Conservation (phyloP, 257 asterid species). For the Solanum stenotomum region DNA sequence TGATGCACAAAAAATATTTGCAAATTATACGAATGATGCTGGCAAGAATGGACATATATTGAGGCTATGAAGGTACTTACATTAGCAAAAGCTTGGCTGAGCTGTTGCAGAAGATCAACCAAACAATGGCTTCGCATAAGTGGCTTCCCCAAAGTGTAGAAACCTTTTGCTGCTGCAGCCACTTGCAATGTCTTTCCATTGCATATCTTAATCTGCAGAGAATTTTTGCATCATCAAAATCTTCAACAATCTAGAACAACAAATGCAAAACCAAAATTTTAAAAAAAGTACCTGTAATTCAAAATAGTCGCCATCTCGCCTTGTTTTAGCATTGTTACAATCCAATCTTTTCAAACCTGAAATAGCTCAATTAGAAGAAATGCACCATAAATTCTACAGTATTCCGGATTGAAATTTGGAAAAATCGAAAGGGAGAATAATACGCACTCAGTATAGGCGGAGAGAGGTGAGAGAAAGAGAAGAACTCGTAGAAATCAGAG, state of each 20-base stretch:
- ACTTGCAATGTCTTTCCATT: conserved; percentile 86
- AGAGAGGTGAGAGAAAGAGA: conserved; percentile 72
- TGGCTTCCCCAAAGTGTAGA: conserved; percentile 77
- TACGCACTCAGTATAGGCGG: conserved; percentile 79
- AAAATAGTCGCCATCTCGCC: conserved; percentile 65
- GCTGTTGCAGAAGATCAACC: conserved; percentile 98
- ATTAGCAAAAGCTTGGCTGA: conserved; percentile 94
- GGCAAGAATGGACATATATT: background rate
- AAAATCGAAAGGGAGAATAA: background rate
- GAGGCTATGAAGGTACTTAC: conserved; percentile 29
- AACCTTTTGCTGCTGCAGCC: conserved; percentile 81
- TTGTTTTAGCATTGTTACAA: conserved; percentile 38
- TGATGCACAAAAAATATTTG: background rate
- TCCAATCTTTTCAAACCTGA: conserved; percentile 67
- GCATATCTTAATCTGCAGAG: conserved; percentile 85
- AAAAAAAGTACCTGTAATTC: conserved; percentile 61
- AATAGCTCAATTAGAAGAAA: background rate
- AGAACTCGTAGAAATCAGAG: conserved; percentile 93
- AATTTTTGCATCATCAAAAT: background rate
- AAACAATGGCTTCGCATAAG: conserved; percentile 67
- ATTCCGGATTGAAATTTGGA: background rate
- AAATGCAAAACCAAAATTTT: background rate
- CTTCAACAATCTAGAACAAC: background rate
- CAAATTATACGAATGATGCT: background rate
- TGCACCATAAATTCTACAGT: background rate